Evolutionary conservation across 2,329 filamentous ascomycete species (phyloP).

Genomic region (Phialemoniopsis sp.): DNA sequence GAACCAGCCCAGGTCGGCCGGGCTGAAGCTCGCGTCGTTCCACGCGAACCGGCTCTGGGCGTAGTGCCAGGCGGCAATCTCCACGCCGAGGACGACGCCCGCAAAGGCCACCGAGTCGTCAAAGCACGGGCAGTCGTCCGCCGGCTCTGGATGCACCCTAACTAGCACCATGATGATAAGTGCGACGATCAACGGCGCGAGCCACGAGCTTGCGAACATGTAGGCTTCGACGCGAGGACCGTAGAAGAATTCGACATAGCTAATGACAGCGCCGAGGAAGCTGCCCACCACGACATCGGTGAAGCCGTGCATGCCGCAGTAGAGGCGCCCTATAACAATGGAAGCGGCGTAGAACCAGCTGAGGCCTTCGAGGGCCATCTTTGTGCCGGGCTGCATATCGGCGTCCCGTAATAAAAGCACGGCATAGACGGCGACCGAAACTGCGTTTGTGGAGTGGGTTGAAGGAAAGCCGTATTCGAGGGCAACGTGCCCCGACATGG

Average conservation of each 20-base stretch:
- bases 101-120: slow-evolving; percentile 94
- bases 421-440: slow-evolving; percentile 81
- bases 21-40: slow-evolving; percentile 52
- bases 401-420: slow-evolving; percentile 69
- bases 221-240: slow-evolving; percentile 64
- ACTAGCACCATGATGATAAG: slow-evolving; percentile 71
- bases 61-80: slow-evolving; percentile 82
- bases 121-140: slow-evolving; percentile 94
- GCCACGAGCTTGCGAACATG: slow-evolving; percentile 61
- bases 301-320: slow-evolving; percentile 99
- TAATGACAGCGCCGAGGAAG: slow-evolving; percentile 65
- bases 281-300: slow-evolving; percentile 83
- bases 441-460: slow-evolving; percentile 94
- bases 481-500: slow-evolving; percentile 93
- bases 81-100: slow-evolving; percentile 81
- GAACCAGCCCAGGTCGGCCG: slow-evolving; percentile 62
- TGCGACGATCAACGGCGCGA: slow-evolving; percentile 60
- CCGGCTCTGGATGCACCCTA: slow-evolving; percentile 89
- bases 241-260: slow-evolving; percentile 55
- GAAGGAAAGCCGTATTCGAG: slow-evolving; percentile 97
- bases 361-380: slow-evolving; percentile 59
- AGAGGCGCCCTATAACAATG: slow-evolving; percentile 85
- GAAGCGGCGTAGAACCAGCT: slow-evolving; percentile 84
- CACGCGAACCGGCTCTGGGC: slow-evolving; percentile 45
- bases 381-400: slow-evolving; percentile 53